Evolutionary conservation across 1,284 basidiomycete genomes (phyloP), one percentile per base, ranked within the genome.

Genomic region (Cryptococcus hybrid): DNA sequence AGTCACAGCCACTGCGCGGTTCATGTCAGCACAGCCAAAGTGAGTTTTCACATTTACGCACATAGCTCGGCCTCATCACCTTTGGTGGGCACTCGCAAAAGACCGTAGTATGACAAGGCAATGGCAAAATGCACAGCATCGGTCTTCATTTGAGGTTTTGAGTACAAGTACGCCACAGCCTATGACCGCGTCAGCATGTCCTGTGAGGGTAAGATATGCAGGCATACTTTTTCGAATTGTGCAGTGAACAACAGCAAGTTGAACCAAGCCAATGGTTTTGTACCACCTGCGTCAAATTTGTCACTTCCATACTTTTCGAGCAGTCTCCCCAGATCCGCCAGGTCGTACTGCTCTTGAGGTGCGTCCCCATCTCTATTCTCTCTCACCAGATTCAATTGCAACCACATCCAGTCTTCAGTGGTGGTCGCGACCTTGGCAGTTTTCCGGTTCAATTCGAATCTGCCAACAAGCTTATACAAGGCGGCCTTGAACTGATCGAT

Each of bases 391-490:
- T 86, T 84, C 15, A 99, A 84, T 80, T 99, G 95, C 80, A 96
- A 86, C 95, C 95, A 99, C 40, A 98, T 82, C 95, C 96, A 99
- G 77, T 98, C 95, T 73, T 98, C 95, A 3, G 92, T 95, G 6
- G 91, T 95, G 13, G 85, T 84, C 0, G 92, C 96, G 5, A 98
- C 90, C 50, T 88, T 85, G 1, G 94, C 88, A 65, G 86, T 89
- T 59, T 92, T 84, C 55, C 91, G 83, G 5, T 84, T 79, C 1
- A 92, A 85, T 67, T 99, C 95, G 55, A 97, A 85, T 64, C 90
- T 88, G 44, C 94, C 95, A 81, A 99, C 88, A 37, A 99, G 81
- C 73, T 97, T 96, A 83, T 96, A 98, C 38, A 99, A 78, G 0
- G 93, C 94, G 52, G 92, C 85, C 77, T 97, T 97, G 84, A 92